Base-by-base conservation (phyloP, 1,284 basidiomycete species). In the Boletus holoroseus region DNA sequence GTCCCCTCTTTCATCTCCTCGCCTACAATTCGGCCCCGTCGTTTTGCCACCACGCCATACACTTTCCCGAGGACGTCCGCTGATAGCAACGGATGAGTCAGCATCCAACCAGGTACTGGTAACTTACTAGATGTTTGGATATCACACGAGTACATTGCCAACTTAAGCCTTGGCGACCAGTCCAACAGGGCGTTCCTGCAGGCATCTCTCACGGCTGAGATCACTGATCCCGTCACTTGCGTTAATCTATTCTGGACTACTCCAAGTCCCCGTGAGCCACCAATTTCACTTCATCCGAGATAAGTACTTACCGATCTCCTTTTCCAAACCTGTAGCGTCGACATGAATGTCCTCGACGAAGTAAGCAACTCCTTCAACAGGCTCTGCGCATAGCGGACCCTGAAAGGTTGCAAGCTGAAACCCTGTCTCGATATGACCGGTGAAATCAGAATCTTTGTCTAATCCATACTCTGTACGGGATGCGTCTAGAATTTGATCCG, bases 1-100 rank as follows among this genome's bases (percentile, higher is more conserved):
- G 94, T 98, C 0, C 96, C 94, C 66, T 99, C 94, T 68, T 95
- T 97, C 92, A 99, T 97, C 70, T 99, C 96, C 68, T 99, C 96
- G 7, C 91, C 88, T 7, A 95, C 82, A 57, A 99, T 95, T 47
- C 89, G 79, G 1, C 96, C 96, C 48, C 93, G 79, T 52, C 96
- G 81, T 64, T 86, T 85, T 0, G 94, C 85, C 1, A 99, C 88
- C 13, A 99, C 96, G 3, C 85, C 95, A 62, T 99, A 99, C 0
- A 99, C 94, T 68, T 97, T 99, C 7, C 96, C 96, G 37, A 99
- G 79, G 0, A 98, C 96, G 57, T 99, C 96, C 62, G 93, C 92
- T 95, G 59, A 42, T 39, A 50, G 42, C 27, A 31, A 41, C 37
- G 32, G 11, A 47, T 50, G 32, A 35, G 28, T 56, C 49, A 61